Evolutionary conservation across 139 green algal genomes (phyloP).

Genomic region (Chlorella ohadii): DNA sequence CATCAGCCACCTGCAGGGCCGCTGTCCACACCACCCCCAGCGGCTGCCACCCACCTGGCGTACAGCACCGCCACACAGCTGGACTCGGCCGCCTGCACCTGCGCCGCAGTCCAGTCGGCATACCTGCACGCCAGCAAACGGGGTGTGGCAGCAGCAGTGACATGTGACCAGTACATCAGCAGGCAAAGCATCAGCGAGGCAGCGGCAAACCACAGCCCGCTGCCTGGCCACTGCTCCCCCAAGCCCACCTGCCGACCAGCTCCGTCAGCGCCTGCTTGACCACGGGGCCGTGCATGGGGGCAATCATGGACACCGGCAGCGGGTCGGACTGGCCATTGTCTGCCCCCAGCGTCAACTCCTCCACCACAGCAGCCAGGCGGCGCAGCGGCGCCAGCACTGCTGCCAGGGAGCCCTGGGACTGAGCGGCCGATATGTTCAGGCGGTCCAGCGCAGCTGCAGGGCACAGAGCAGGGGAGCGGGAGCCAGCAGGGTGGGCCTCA

Average conservation of each 20-base stretch:
- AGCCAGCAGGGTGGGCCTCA: not conserved
- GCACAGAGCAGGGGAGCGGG: not conserved
- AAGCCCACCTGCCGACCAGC: conserved; percentile 61
- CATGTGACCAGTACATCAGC: no score
- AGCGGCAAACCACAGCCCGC: not conserved
- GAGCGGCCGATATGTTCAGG: conserved; percentile 67
- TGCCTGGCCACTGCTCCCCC: not conserved
- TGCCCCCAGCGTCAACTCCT: conserved; percentile 34
- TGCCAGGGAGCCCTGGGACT: not conserved
- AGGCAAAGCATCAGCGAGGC: no score
- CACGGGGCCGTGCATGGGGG: conserved; percentile 90
- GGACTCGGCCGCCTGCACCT: conserved; percentile 45
- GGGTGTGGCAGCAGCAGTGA: not conserved
- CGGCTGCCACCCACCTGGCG: conserved; percentile 52
- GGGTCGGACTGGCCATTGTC: conserved; percentile 34
- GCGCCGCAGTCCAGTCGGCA: conserved; percentile 58
- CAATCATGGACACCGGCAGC: conserved; percentile 43
- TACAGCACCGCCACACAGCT: conserved; percentile 87
- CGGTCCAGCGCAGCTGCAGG: conserved; percentile 72
- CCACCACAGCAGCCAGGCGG: conserved; percentile 16
- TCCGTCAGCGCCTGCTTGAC: conserved; percentile 68
- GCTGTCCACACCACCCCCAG: no score
- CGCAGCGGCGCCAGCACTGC: conserved; percentile 1
- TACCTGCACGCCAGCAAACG: conserved; percentile 3
- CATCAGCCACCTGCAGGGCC: no score